Conservation (phyloP, 345 rosid species). For the Atalantia buxifolia region DNA sequence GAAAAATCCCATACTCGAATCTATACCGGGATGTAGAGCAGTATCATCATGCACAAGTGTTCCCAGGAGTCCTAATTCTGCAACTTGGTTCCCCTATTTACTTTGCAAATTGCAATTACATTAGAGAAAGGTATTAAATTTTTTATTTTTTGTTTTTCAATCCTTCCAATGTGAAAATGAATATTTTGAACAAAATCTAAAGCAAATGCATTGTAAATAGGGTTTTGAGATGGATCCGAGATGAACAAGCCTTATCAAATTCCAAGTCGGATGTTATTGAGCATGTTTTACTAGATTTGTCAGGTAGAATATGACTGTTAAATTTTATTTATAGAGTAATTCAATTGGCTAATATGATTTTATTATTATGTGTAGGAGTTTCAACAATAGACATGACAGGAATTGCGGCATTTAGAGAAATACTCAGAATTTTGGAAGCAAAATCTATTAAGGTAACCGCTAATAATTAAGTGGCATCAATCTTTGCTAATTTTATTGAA, state of each 20-base stretch:
- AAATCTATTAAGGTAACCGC: constrained; percentile 45
- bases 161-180: neutral
- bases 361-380: constrained; percentile 44
- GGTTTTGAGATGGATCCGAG: constrained; percentile 63
- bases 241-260: constrained; percentile 31
- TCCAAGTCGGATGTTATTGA: constrained; percentile 36
- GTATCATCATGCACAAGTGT: constrained; percentile 41
- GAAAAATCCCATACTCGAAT: constrained; percentile 50
- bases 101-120: constrained; percentile 68
- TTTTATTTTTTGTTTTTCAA: neutral
- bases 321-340: too few relatives aligned
- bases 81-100: constrained; percentile 89
- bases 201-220: constrained; percentile 17
- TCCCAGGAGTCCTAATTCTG: constrained; percentile 53
- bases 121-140: constrained; percentile 58
- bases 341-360: neutral
- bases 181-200: neutral
- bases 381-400: constrained; percentile 75
- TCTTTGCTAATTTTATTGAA: neutral
- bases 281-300: constrained; percentile 65
- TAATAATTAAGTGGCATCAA: neutral
- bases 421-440: constrained; percentile 42
- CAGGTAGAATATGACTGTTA: constrained; percentile 33
- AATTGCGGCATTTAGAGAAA: constrained; percentile 56
- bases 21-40: constrained; percentile 70